Base-by-base conservation (phyloP, 2,329 filamentous ascomycete genomes). In the Trichoderma atrobrunneum region DNA sequence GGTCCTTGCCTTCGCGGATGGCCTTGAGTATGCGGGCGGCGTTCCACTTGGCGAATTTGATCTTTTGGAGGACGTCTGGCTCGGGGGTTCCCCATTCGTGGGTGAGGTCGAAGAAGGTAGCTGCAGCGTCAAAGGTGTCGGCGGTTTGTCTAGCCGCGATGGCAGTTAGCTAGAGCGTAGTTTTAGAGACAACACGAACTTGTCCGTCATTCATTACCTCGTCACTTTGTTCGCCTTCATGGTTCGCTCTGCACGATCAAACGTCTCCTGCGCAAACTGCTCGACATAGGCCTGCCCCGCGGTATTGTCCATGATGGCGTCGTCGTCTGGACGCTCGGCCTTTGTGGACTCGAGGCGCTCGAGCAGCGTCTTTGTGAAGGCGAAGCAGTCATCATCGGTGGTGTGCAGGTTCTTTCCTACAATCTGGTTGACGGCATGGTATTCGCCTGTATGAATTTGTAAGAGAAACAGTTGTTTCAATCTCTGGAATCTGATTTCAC, bases 1-100 rank as follows among this genome's bases (percentile, higher is more conserved):
- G 96, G 78, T 99, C 95, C 75, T 93, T 91, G 69, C 94, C 94
- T 54, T 95, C 93, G 78, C 95, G 96, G 78, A 98, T 88, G 12
- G 96, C 96, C 82, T 93, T 97, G 18, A 93, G 87, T 78, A 99
- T 99, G 72, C 96, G 90, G 43, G 95, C 85, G 2, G 95, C 95
- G 80, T 98, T 97, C 87, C 93, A 99, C 82, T 98, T 99, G 56
- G 95, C 94, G 80, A 93, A 99, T 81, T 97, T 98, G 82, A 95
- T 94, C 85, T 97, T 98, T 70, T 94, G 89, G 51, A 90, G 86
- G 24, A 91, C 89, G 78, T 98, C 94, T 1, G 88, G 83, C 39
- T 97, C 93, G 12, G 91, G 84, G 0, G 88, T 82, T 7, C 90
- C 91, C 94, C 95, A 99, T 77, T 97, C 92, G 74, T 91, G 91